Percentiles rank a stretch among this genome's conserved stretches.
These are phyloP conservation scores for Phytophthora pluvialis DNA, from an alignment of 352 stramenopile genomes.

Conservation along the genomic window DNA sequence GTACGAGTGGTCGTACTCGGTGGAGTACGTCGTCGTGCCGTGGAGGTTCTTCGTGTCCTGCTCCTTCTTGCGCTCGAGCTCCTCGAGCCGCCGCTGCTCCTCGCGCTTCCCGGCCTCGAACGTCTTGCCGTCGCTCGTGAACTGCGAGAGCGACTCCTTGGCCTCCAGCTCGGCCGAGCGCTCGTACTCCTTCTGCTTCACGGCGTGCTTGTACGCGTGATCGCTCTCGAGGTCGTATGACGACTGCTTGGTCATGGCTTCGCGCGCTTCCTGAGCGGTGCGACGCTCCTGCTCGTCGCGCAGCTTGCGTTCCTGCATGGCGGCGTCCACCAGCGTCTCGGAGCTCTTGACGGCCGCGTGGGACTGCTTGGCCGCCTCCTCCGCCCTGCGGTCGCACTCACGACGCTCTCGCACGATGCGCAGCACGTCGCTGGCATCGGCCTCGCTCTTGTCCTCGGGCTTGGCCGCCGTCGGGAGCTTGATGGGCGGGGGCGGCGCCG, in stretches of 20 bases:
- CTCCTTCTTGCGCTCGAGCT: conserved; percentile 32
- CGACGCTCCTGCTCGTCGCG: conserved; percentile 50
- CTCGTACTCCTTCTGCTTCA: conserved; percentile 45
- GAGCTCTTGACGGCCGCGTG: conserved; percentile 46
- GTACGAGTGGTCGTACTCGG: conserved; percentile 60
- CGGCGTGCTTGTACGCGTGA: conserved; percentile 44
- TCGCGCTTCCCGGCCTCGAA: conserved; percentile 54
- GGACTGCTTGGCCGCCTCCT: conserved; percentile 44
- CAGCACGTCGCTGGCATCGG: conserved; percentile 38
- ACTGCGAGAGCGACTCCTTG: conserved; percentile 40
- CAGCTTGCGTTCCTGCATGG: conserved; percentile 51
- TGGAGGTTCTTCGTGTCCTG: conserved; percentile 48
- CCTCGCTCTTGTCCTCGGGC: conserved; percentile 18
- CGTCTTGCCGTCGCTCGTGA: conserved; percentile 46
- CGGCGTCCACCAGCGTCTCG: conserved; percentile 55
- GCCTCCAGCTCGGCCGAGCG: conserved; percentile 31
- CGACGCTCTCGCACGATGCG: conserved; percentile 44
- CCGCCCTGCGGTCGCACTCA: conserved; percentile 48
- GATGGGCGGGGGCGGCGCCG: conserved; percentile 23
- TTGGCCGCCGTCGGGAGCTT: conserved; percentile 21
- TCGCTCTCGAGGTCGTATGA: conserved; percentile 47
- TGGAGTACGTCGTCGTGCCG: conserved; percentile 44
- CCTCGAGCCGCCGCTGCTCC: conserved; percentile 38
- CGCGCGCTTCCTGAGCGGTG: conserved; percentile 38
- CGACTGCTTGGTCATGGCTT: conserved; percentile 45